These are phyloP conservation scores for Anisodus acutangulus DNA, from an alignment of 257 asterid species.

Conservation along the genomic window DNA sequence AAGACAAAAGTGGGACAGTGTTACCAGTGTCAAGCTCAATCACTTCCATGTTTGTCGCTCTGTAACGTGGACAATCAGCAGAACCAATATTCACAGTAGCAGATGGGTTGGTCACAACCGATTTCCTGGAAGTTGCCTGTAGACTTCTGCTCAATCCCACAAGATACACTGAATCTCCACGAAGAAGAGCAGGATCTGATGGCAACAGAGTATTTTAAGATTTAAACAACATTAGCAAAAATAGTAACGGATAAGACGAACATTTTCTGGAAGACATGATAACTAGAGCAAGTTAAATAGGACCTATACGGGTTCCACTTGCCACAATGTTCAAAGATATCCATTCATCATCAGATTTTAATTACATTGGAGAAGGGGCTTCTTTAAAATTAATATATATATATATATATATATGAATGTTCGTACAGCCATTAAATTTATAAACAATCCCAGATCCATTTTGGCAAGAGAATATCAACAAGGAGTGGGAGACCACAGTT, in stretches of 20 bases:
- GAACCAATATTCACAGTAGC: conserved; percentile 91
- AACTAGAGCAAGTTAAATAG: neutral
- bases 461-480: neutral
- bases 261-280: neutral
- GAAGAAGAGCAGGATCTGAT: conserved; percentile 85
- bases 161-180: conserved; percentile 95
- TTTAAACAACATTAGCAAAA: neutral
- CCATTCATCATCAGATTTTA: neutral
- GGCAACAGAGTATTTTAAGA: conserved; percentile 9
- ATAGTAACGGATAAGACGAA: neutral
- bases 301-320: neutral
- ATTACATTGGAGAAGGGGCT: neutral
- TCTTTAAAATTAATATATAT: neutral
- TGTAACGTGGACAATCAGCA: conserved; percentile 91
- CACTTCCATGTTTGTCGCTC: conserved; percentile 98
- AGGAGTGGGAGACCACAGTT: neutral
- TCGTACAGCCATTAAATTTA: neutral
- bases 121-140: conserved; percentile 96
- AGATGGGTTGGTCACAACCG: conserved; percentile 89
- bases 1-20: neutral
- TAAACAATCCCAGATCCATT: neutral
- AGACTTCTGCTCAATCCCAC: conserved; percentile 94
- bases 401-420: neutral
- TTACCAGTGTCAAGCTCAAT: conserved; percentile 96
- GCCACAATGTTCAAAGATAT: neutral